These are phyloP conservation scores for Eutypa lata DNA, from an alignment of 2,329 filamentous ascomycete species.

Conservation along the genomic window DNA sequence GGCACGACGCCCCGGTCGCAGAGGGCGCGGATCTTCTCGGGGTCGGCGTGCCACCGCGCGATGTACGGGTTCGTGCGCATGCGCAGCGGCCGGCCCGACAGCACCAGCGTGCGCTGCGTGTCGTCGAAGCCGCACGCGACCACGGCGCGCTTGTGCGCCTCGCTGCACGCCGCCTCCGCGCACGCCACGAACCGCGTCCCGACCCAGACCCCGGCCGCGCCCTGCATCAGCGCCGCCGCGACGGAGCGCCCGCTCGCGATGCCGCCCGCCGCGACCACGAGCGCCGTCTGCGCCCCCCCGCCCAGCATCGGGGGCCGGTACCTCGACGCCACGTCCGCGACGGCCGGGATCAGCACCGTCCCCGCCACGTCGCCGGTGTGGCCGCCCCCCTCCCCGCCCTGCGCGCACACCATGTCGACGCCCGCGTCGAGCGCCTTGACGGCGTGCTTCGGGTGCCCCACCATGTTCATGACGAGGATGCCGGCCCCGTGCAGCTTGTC, in stretches of 20 bases:
- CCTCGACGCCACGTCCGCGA: conserved; percentile 75
- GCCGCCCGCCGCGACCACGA: conserved; percentile 87
- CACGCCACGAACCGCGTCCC: conserved; percentile 88
- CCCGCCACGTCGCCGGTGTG: conserved; percentile 88
- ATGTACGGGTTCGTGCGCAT: conserved; percentile 84
- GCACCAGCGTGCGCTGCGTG: conserved; percentile 77
- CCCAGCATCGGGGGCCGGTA: conserved; percentile 70
- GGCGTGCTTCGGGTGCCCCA: conserved; percentile 87
- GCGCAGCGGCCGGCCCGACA: conserved; percentile 78
- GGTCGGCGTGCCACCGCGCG: conserved; percentile 72
- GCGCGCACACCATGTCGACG: conserved; percentile 87
- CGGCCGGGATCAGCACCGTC: conserved; percentile 80
- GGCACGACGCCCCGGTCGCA: conserved; percentile 77
- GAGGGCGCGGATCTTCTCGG: conserved; percentile 70
- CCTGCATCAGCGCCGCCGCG: conserved; percentile 81
- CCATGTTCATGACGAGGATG: conserved; percentile 95
- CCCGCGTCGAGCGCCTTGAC: conserved; percentile 82
- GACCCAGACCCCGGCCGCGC: conserved; percentile 88
- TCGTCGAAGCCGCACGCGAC: conserved; percentile 76
- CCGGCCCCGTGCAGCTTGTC: conserved; percentile 74
- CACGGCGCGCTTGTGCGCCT: conserved; percentile 80
- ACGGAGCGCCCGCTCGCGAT: conserved; percentile 79
- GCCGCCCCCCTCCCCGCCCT: conserved; percentile 90
- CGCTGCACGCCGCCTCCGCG: conserved; percentile 75
- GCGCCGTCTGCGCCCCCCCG: conserved; percentile 54